Evolutionary conservation across 1,139 yeast genomes (phyloP).

Genomic region (Oligophagozyma castellii): DNA sequence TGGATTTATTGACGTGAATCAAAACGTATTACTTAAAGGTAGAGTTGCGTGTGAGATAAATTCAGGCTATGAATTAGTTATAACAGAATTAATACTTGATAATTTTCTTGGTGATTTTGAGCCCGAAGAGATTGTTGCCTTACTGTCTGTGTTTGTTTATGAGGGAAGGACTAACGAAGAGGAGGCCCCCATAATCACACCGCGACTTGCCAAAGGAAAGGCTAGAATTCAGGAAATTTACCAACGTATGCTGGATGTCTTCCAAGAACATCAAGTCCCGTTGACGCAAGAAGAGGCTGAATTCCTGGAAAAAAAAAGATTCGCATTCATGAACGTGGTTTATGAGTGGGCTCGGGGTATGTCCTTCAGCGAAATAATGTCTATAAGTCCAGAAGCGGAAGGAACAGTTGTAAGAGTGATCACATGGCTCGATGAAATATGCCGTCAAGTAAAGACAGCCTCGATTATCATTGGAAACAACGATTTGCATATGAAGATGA

Average conservation of each 20-base stretch:
- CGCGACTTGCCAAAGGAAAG: conserved; percentile 72
- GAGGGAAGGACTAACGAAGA: conserved; percentile 60
- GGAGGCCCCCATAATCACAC: conserved; percentile 55
- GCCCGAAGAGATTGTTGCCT: conserved; percentile 91
- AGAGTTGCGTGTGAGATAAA: conserved; percentile 80
- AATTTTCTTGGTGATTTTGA: conserved; percentile 88
- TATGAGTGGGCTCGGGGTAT: conserved; percentile 98
- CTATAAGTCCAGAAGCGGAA: conserved; percentile 78
- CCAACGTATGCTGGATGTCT: conserved; percentile 45
- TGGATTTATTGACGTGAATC: conserved; percentile 62
- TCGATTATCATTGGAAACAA: conserved; percentile 93
- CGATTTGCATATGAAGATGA: conserved; percentile 73
- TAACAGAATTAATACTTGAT: conserved; percentile 81
- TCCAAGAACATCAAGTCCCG: conserved; percentile 53
- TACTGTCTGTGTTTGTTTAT: conserved; percentile 81
- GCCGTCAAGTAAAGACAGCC: conserved; percentile 89
- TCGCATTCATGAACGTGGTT: conserved; percentile 83
- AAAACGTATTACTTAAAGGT: conserved; percentile 74
- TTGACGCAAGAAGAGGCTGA: conserved; percentile 78
- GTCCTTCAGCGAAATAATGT: conserved; percentile 83
- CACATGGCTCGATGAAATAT: conserved; percentile 84
- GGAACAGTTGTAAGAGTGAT: conserved; percentile 98
- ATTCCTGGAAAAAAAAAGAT: conserved; percentile 69
- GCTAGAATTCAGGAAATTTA: conserved; percentile 58
- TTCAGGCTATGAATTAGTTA: conserved; percentile 78